These are phyloP conservation scores for Globisporangium recalcitrans DNA, from an alignment of 352 stramenopile genomes.

Conservation along the genomic window DNA sequence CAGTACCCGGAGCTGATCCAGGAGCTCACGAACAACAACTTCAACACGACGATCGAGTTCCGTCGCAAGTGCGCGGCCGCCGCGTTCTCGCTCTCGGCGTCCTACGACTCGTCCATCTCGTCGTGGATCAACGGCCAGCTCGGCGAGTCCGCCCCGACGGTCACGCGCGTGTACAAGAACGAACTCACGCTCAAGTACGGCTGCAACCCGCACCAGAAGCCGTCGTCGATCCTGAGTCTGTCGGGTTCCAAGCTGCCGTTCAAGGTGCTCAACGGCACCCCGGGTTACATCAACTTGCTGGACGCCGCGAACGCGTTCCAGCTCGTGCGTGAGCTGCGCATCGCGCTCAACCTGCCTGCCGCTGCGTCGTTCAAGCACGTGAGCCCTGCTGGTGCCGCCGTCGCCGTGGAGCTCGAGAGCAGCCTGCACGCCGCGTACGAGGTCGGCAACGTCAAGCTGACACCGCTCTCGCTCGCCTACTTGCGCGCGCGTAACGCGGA, in stretches of 20 bases:
- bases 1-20: conserved; percentile 94
- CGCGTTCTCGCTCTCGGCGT: conserved; percentile 75
- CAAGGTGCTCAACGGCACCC: conserved; percentile 88
- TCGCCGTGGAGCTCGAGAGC: conserved; percentile 95
- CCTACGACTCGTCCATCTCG: conserved; percentile 97
- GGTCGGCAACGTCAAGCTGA: conserved; percentile 89
- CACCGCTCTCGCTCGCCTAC: conserved; percentile 95
- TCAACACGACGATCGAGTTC: conserved; percentile 90
- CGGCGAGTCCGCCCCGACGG: conserved; percentile 50
- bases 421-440: conserved; percentile 94
- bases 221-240: conserved; percentile 78
- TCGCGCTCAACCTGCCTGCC: conserved; percentile 91
- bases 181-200: conserved; percentile 93
- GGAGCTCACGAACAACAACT: conserved; percentile 90
- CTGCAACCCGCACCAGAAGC: conserved; percentile 99
- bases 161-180: conserved; percentile 94
- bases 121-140: conserved; percentile 95
- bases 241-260: conserved; percentile 79
- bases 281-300: conserved; percentile 99
- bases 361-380: conserved; percentile 99
- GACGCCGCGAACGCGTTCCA: conserved; percentile 99
- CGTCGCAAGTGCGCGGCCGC: conserved; percentile 76
- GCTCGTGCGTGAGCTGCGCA: conserved; percentile 94
- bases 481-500: conserved; percentile 98
- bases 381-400: conserved; percentile 93